Evolutionary conservation across 768 basidiomycete genomes (phyloP).

Genomic region (Mycena floridula): DNA sequence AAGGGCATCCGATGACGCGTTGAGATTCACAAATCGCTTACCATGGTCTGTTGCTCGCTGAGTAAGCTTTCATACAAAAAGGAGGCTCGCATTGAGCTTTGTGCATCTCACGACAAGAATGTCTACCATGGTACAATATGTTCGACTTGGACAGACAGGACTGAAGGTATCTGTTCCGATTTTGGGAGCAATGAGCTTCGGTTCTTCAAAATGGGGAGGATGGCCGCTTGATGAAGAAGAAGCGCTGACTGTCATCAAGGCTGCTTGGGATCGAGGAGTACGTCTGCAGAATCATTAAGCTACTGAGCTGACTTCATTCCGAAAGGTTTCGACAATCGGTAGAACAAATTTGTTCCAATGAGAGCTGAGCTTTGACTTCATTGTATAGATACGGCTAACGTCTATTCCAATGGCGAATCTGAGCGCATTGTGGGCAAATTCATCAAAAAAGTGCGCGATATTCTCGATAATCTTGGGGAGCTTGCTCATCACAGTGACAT

Average conservation of each 20-base stretch:
- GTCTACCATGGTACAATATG: conserved; percentile 10
- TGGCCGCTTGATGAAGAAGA: conserved; percentile 17
- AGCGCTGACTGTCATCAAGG: conserved; percentile 17
- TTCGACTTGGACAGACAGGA: conserved; percentile 8
- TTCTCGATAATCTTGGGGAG: background rate
- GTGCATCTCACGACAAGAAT: too few relatives aligned
- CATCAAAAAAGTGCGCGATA: conserved; percentile 5
- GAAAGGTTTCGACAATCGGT: conserved; percentile 21
- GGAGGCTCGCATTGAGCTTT: too few relatives aligned
- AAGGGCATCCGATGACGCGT: too few relatives aligned
- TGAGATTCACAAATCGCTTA: too few relatives aligned
- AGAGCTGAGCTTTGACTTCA: too few relatives aligned
- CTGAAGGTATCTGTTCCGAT: conserved; percentile 10
- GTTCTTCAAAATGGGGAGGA: conserved; percentile 10
- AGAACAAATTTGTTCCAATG: too few relatives aligned
- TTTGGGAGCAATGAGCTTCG: conserved; percentile 1
- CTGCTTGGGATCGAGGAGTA: conserved; percentile 18
- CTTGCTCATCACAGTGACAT: background rate
- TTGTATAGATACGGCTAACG: too few relatives aligned
- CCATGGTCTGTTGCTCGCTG: too few relatives aligned
- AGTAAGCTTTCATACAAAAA: too few relatives aligned
- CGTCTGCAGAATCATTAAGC: background rate
- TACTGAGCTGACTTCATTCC: conserved; percentile 15
- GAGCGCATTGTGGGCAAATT: conserved; percentile 13
- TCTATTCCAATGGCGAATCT: too few relatives aligned